These are phyloP conservation scores for Trichopus zeylanicus DNA, from an alignment of 116 monocot genomes.

Conservation along the genomic window DNA sequence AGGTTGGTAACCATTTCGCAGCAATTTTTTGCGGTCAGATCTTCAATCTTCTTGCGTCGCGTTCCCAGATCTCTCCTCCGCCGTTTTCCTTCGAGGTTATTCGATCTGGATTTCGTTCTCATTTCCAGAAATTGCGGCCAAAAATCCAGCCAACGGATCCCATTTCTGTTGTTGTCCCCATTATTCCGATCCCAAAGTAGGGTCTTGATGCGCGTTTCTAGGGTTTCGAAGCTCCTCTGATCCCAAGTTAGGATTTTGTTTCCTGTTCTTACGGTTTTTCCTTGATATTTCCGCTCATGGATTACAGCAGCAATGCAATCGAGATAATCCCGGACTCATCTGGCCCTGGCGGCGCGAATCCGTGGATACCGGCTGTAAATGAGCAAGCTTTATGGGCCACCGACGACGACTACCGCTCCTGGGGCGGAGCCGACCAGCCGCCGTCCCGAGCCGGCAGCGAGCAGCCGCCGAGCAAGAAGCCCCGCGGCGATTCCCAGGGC, in stretches of 20 bases:
- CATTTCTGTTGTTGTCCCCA: too few species aligned
- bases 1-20: too few species aligned
- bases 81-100: too few species aligned
- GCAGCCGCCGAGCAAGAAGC: constrained; percentile 58
- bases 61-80: too few species aligned
- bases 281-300: neutral
- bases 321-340: constrained; percentile 53
- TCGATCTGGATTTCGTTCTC: too few species aligned
- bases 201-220: too few species aligned
- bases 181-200: too few species aligned
- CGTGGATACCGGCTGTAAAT: constrained; percentile 18
- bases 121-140: too few species aligned
- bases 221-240: neutral
- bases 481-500: constrained; percentile 27
- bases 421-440: constrained; percentile 22
- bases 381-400: constrained; percentile 68
- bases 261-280: neutral
- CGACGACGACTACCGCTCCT: constrained; percentile 65
- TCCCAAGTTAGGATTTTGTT: neutral
- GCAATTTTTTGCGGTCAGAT: too few species aligned
- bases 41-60: too few species aligned
- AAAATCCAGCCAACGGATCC: too few species aligned
- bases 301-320: constrained; percentile 33
- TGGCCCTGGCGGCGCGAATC: constrained; percentile 15
- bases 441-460: constrained; percentile 52